Conservation (phyloP, 225 moss, liverwort and hornwort species). For the Climacium dendroides region DNA sequence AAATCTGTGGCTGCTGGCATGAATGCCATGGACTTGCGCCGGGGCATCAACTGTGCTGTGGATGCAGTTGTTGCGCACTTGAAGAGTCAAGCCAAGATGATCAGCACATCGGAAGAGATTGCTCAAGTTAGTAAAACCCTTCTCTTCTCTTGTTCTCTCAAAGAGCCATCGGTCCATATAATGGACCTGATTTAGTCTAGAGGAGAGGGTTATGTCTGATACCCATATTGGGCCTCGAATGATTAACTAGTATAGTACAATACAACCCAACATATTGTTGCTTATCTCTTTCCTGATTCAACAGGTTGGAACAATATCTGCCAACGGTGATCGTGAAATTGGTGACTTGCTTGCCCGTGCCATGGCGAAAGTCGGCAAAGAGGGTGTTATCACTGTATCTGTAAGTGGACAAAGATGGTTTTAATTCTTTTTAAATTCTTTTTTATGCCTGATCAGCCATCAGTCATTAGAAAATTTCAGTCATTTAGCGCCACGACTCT, state of each 20-base stretch:
- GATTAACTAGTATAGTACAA: too few relatives aligned
- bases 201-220: too few relatives aligned
- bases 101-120: conserved; percentile 91
- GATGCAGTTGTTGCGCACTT: conserved; percentile 75
- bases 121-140: conserved; percentile 70
- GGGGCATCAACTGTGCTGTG: conserved; percentile 79
- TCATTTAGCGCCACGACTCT: not conserved
- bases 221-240: too few relatives aligned
- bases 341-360: conserved; percentile 46
- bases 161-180: too few relatives aligned
- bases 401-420: not conserved
- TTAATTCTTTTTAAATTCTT: not conserved
- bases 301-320: conserved; percentile 42
- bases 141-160: too few relatives aligned
- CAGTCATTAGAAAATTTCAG: not conserved
- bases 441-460: not conserved
- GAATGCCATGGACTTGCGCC: conserved; percentile 90
- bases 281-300: not conserved
- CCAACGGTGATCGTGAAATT: conserved; percentile 47
- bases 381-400: conserved; percentile 46
- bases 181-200: too few relatives aligned
- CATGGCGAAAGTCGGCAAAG: conserved; percentile 53
- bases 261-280: not conserved
- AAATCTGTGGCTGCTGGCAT: conserved; percentile 90
- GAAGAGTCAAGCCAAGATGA: conserved; percentile 82